These are phyloP conservation scores for Gyrodon lividus DNA, from an alignment of 768 basidiomycete genomes.

Conservation along the genomic window DNA sequence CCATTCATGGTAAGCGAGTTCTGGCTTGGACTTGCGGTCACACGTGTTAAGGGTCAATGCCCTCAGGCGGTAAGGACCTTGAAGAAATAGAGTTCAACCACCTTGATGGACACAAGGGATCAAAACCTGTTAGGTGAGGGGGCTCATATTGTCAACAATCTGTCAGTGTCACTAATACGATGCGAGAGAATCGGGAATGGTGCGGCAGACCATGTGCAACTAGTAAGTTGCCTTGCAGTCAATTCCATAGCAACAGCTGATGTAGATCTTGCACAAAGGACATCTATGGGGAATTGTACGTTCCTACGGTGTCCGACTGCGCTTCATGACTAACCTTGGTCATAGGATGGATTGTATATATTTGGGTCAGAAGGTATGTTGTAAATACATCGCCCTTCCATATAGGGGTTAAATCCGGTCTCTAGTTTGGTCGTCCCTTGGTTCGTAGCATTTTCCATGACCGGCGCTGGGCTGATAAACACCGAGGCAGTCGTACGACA, in stretches of 20 bases:
- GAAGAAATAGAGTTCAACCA: constrained; percentile 83
- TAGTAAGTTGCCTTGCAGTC: constrained; percentile 44
- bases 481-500: constrained; percentile 50
- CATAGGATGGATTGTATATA: constrained; percentile 93
- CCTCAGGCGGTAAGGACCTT: constrained; percentile 67
- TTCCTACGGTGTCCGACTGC: background rate
- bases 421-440: constrained; percentile 72
- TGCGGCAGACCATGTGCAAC: constrained; percentile 89
- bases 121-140: constrained; percentile 68
- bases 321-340: background rate
- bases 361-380: constrained; percentile 81
- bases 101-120: constrained; percentile 85
- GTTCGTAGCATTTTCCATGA: constrained; percentile 38
- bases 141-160: background rate
- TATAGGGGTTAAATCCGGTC: constrained; percentile 1
- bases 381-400: background rate
- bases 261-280: constrained; percentile 51
- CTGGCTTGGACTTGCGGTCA: background rate
- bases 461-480: constrained; percentile 1
- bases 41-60: background rate
- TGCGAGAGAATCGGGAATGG: constrained; percentile 81
- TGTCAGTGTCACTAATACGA: constrained; percentile 3
- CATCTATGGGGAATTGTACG: constrained; percentile 91
- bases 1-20: constrained; percentile 69
- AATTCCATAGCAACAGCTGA: background rate